A percentile compares a stretch with the other conserved stretches of the same genome.
Evolutionary conservation across 2,329 filamentous ascomycete genomes (phyloP).

Genomic region (Onygenales sp.): DNA sequence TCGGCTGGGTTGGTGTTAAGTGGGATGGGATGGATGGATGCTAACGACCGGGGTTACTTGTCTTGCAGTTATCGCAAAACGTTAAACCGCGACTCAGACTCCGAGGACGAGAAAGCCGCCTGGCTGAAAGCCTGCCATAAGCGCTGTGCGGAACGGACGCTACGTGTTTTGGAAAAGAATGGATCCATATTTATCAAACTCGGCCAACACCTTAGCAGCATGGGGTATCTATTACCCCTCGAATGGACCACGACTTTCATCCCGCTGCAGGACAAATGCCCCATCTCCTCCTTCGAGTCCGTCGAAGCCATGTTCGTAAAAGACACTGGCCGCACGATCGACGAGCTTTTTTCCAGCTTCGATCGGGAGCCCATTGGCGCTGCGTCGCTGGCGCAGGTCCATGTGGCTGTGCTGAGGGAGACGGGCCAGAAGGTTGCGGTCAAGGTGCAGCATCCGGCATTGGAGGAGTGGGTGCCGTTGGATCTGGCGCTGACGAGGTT

Average conservation of each 20-base stretch:
- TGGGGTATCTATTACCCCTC: constrained; percentile 83
- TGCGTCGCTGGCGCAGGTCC: constrained; percentile 89
- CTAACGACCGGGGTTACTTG: not conserved
- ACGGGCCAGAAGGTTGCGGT: constrained; percentile 83
- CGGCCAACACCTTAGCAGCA: constrained; percentile 88
- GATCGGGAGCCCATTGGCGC: constrained; percentile 73
- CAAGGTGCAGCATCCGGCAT: constrained; percentile 85
- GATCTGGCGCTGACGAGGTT: constrained; percentile 80
- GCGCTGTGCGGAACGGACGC: constrained; percentile 79
- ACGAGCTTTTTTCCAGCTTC: constrained; percentile 81
- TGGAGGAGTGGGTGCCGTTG: constrained; percentile 82
- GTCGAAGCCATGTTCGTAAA: constrained; percentile 76
- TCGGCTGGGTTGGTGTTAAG: not conserved
- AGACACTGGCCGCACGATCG: constrained; percentile 71
- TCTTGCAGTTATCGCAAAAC: constrained; percentile 70
- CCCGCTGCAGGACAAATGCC: constrained; percentile 90
- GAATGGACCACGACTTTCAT: constrained; percentile 97
- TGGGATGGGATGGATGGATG: not conserved
- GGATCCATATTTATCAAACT: constrained; percentile 98
- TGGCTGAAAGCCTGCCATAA: constrained; percentile 77
- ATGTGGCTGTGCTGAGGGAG: constrained; percentile 72
- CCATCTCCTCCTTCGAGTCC: constrained; percentile 78
- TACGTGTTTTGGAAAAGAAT: constrained; percentile 84
- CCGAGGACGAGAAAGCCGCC: constrained; percentile 56
- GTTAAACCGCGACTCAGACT: constrained; percentile 54